Evolutionary conservation across 768 basidiomycete genomes (phyloP), one percentile per base, ranked within the genome.

Genomic region (Termitomyces sp.): DNA sequence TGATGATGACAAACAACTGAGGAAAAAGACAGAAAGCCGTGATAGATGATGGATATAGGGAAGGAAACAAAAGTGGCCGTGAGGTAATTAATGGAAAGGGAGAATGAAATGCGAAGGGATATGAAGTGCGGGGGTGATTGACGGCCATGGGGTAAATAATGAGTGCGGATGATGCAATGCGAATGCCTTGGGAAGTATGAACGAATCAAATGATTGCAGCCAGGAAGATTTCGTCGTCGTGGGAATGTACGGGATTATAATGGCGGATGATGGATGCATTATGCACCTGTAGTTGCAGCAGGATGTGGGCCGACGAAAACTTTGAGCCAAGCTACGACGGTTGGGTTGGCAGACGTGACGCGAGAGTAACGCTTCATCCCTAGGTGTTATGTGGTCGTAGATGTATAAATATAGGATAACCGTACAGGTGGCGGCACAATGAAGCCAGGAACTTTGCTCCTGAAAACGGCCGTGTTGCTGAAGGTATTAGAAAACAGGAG

Each of bases 111-210:
- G 32, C 20, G 40, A 49, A 59, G 42, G 46, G 58, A 45, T 46
- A 63, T 53, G 62, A 58, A 57, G 33, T 33, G 53, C n/a, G 15
- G 24, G 20, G 18, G 35, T 36, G 46, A 61, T 53, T 52, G 61
- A 57, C 18, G 55, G 46, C 53, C 44, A 56, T 45, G 24, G 46
- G 39, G 55, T 60, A 39, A 42, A 57, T 52, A 63, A 53, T 48
- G 59, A 61, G n/a, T 56, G 60, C 35, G 59, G 59, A 53, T 53
- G 51, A 55, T 42, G 59, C 57, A 56, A 51, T 61, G 60, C 52
- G 54, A 52, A 33, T 61, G 55, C 40, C n/a, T 35, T 50, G 15
- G 59, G 39, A 61, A 48, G 57, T 54, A 59, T 63, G 64, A 45
- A 61, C 55, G 38, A 52, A 44, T 39, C 38, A 44, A 49, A 46